Evolutionary conservation across 163 green algal species (phyloP).

Genomic region (Trebouxia gelatinosa): DNA sequence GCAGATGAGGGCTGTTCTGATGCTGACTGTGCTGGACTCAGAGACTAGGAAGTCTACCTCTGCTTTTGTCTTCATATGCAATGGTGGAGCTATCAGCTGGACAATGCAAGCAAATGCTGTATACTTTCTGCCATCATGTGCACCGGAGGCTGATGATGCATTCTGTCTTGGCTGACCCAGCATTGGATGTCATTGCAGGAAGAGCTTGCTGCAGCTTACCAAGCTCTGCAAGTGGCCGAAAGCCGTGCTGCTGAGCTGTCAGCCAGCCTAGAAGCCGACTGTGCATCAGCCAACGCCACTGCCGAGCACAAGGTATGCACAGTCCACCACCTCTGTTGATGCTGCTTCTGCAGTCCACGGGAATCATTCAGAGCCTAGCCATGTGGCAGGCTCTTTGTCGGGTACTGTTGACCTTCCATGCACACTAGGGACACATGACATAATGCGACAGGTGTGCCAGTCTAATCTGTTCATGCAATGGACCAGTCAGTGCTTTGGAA

Average conservation of each 20-base stretch:
- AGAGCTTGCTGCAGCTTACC: constrained; percentile 4
- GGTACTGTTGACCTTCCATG: neutral
- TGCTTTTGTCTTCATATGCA: too few species aligned
- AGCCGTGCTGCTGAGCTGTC: neutral
- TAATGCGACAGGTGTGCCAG: neutral
- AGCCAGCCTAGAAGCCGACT: neutral
- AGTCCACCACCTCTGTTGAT: too few species aligned
- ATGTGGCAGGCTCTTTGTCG: too few species aligned
- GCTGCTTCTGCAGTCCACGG: neutral
- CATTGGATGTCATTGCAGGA: constrained; percentile 3
- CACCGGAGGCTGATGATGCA: neutral
- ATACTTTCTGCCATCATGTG: neutral
- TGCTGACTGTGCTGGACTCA: too few species aligned
- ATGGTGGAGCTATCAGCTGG: neutral
- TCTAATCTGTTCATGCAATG: neutral
- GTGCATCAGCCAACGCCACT: neutral
- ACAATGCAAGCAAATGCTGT: neutral
- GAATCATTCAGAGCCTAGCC: neutral
- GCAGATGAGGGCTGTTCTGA: too few species aligned
- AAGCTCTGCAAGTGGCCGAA: constrained; percentile 13
- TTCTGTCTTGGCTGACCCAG: neutral
- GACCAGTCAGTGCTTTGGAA: too few species aligned
- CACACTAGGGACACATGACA: neutral
- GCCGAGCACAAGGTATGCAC: neutral
- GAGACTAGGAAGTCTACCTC: too few species aligned